Evolutionary conservation across 805 yeast genomes (phyloP), one percentile per base, ranked within the genome.

Genomic region (Candida chilensis): DNA sequence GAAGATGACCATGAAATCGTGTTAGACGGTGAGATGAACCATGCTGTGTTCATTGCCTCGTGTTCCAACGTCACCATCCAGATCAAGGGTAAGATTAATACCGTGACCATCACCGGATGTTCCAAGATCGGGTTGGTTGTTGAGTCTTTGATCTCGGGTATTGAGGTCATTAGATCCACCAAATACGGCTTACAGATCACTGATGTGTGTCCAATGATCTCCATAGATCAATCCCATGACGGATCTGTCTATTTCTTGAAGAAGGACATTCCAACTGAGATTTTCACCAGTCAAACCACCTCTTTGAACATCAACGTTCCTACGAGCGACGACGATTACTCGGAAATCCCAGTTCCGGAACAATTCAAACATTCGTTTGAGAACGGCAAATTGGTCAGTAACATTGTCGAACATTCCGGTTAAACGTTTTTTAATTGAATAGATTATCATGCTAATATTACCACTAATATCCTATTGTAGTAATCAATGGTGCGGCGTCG

Each of bases 31-130:
- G 82, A 78, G 41, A 78, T 78, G 71, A 78, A 80, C 39, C 97
- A 92, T 52, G 82, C 94, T 21, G 78, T 92, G 11, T 87, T 84
- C 51, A 81, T 92, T 43, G 94, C 94, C 31, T 78, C 80, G 46
- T 84, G 95, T 60, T 50, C 50, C 25, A 78, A 78, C 35, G 64
- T 74, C 27, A 78, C 95, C 9, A 57, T 92, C 36, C 92, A 84
- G 52, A 64, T 92, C 47, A 78, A 75, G 52, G 98, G 97, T 35
- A 92, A 92, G 52, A 88, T 85, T 30, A 88, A 86, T 45, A 92
- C 96, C 1, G 72, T 92, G 32, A 73, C 95, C 2, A 47, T 92
- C 38, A 78, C 80, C 37, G 79, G 79, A 34, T 76, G 94, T 44
- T 61, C 60, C 19, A 76, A 75, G 37, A 70, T 78, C 20, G 95